A percentile compares a stretch with the other conserved stretches of the same genome.
These are phyloP conservation scores for Suhomyces vadensis DNA, from an alignment of 805 yeast species.

Conservation along the genomic window DNA sequence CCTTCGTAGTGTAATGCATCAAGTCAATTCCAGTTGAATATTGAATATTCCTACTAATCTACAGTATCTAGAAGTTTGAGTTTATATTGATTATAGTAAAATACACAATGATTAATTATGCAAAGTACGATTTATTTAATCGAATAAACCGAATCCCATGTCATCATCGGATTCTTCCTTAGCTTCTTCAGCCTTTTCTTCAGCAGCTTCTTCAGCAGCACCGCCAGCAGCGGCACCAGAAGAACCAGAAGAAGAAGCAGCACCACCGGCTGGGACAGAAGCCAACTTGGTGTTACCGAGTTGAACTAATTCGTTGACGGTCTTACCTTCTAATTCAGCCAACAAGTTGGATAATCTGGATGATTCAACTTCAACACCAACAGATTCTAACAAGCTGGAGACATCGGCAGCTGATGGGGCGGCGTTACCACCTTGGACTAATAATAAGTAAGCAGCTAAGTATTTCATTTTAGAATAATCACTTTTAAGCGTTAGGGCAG, in stretches of 20 bases:
- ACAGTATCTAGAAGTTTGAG: not conserved
- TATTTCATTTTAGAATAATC: constrained; percentile 89
- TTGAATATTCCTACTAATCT: not conserved
- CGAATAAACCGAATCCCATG: constrained; percentile 98
- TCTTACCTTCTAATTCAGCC: constrained; percentile 89
- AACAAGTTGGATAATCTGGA: constrained; percentile 79
- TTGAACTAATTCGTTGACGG: constrained; percentile 84
- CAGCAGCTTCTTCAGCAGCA: constrained; percentile 71
- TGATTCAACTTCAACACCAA: constrained; percentile 94
- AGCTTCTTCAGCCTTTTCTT: constrained; percentile 59
- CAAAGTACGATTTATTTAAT: constrained; percentile 50
- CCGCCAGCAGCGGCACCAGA: constrained; percentile 72
- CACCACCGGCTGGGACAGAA: constrained; percentile 97
- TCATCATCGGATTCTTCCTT: constrained; percentile 67
- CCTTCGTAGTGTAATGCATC: constrained; percentile 3
- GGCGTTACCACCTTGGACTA: constrained; percentile 95
- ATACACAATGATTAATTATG: constrained; percentile 3
- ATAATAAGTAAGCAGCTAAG: constrained; percentile 98
- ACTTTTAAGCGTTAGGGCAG: constrained; percentile 76
- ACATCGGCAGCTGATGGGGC: constrained; percentile 93
- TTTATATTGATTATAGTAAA: not conserved
- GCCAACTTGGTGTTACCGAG: constrained; percentile 97
- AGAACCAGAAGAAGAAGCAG: constrained; percentile 77
- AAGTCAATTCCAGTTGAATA: no score
- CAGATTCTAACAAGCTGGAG: constrained; percentile 85